A percentile compares a stretch with the other conserved stretches of the same genome.
Conservation (phyloP, 1,139 yeast species). For the Saccharomycopsis phalli region DNA sequence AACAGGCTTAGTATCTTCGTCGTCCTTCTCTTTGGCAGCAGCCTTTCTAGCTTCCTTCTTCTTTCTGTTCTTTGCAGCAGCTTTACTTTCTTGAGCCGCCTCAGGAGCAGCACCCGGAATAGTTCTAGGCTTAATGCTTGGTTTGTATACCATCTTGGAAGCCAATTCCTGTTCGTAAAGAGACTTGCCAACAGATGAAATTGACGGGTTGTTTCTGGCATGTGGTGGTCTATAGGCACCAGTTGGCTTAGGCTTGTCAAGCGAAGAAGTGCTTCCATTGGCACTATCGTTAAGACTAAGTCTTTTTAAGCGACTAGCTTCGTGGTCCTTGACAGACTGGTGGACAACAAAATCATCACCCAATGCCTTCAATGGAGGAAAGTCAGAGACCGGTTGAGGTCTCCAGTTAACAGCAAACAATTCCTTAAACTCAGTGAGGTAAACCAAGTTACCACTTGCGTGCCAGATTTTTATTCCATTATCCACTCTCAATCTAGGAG, state of each 20-base stretch:
- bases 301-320: conserved; percentile 22
- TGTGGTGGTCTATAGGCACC: conserved; percentile 97
- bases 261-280: conserved; percentile 24
- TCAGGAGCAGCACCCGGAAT: conserved; percentile 35
- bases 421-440: conserved; percentile 71
- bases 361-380: conserved; percentile 49
- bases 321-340: conserved; percentile 40
- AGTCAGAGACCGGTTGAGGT: conserved; percentile 53
- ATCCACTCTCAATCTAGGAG: conserved; percentile 95
- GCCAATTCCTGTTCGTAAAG: conserved; percentile 50
- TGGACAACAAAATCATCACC: conserved; percentile 62
- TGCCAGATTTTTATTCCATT: conserved; percentile 95
- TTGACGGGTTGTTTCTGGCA: conserved; percentile 49
- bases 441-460: conserved; percentile 74
- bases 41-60: conserved; percentile 59
- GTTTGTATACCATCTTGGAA: conserved; percentile 25
- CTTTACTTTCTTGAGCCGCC: conserved; percentile 34
- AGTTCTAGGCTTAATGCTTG: conserved; percentile 26
- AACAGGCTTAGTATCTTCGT: conserved; percentile 24
- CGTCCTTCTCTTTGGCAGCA: conserved; percentile 30
- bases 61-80: conserved; percentile 69
- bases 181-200: conserved; percentile 34
- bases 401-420: conserved; percentile 81
- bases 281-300: conserved; percentile 6
- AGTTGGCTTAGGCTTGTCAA: conserved; percentile 40